A percentile compares a stretch with the other conserved stretches of the same genome.
These are phyloP conservation scores for Cyclospora cayetanensis DNA, from an alignment of 169 alveolate genomes.

Conservation along the genomic window DNA sequence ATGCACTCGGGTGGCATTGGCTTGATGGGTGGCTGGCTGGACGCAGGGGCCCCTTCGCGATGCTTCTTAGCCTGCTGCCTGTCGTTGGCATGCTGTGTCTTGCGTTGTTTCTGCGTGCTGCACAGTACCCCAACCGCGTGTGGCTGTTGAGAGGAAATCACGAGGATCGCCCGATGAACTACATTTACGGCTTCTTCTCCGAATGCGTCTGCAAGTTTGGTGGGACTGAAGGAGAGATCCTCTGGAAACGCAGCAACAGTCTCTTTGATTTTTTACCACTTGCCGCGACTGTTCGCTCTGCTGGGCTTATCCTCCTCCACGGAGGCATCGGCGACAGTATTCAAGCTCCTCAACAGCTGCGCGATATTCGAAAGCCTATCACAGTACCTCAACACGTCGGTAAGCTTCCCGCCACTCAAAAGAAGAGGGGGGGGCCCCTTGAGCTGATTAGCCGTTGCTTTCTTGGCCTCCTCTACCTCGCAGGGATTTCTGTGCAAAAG, in stretches of 20 bases:
- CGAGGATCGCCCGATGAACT: constrained; percentile 53
- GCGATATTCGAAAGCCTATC: not conserved
- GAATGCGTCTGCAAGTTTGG: constrained; percentile 11
- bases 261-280: constrained; percentile 24
- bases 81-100: not conserved
- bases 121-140: constrained; percentile 37
- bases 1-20: not conserved
- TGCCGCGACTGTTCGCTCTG: constrained; percentile 14
- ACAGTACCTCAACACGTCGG: not conserved
- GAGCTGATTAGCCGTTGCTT: not conserved
- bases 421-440: not conserved
- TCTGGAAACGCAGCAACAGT: constrained; percentile 19
- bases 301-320: not conserved
- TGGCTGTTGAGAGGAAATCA: constrained; percentile 49
- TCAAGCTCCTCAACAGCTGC: not conserved
- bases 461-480: not conserved
- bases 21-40: not conserved
- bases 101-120: not conserved
- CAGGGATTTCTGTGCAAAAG: not conserved
- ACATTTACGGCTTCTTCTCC: not conserved
- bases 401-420: not conserved
- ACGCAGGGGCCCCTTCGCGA: no score
- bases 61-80: not conserved
- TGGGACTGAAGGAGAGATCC: not conserved
- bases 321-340: constrained; percentile 50